Percentiles rank a stretch among this genome's conserved stretches.
Conservation (phyloP, 2,329 filamentous ascomycete genomes). For the Mariannaea sp. region DNA sequence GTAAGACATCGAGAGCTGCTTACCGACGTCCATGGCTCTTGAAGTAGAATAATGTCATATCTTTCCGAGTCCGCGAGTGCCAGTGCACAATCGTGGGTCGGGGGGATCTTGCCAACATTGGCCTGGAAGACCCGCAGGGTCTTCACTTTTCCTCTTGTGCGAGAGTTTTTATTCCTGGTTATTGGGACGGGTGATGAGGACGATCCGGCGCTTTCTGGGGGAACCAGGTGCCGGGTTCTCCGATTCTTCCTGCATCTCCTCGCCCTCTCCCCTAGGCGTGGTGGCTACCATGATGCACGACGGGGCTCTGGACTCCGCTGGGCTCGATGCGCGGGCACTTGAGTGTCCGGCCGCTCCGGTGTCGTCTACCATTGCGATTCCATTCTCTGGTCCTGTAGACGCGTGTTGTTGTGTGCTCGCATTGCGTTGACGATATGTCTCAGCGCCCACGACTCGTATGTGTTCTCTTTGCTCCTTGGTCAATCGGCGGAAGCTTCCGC, state of each 20-base stretch:
- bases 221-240: conserved; percentile 4
- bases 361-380: background rate
- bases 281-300: conserved; percentile 18
- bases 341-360: background rate
- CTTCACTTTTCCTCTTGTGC: background rate
- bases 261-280: no score
- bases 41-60: conserved; percentile 23
- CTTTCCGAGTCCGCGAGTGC: conserved; percentile 20
- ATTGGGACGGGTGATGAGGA: conserved; percentile 10
- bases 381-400: background rate
- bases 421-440: background rate
- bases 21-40: conserved; percentile 22
- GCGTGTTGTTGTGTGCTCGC: background rate
- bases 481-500: background rate
- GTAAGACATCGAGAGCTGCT: no score
- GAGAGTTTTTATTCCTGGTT: background rate
- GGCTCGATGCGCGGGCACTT: background rate
- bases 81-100: no score
- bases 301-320: background rate
- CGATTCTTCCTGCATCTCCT: conserved; percentile 10
- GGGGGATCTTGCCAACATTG: no score
- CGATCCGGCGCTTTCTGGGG: conserved; percentile 8
- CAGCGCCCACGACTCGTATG: background rate
- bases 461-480: background rate
- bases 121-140: conserved; percentile 19